Conservation (phyloP, 306 rosid species). For the Prunus padus region DNA sequence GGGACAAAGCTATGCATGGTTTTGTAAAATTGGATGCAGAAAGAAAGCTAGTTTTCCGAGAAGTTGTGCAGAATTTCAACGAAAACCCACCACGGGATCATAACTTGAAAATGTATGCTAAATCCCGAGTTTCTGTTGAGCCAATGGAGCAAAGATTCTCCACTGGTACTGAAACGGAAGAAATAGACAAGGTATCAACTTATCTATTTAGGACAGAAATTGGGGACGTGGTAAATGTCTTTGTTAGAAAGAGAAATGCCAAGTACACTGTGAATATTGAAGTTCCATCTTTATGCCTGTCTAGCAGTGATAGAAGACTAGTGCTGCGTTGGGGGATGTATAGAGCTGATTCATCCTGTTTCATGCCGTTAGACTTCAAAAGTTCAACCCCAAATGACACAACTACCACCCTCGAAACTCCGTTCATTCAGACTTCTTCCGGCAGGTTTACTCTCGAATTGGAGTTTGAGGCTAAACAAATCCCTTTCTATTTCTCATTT, state of each 20-base stretch:
- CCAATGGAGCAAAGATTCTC: conserved; percentile 31
- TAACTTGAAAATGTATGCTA: conserved; percentile 37
- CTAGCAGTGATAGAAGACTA: conserved; percentile 27
- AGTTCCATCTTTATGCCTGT: conserved; percentile 42
- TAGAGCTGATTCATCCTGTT: conserved; percentile 52
- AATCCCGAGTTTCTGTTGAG: conserved; percentile 45
- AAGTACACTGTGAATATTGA: conserved; percentile 57
- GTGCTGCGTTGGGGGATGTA: conserved; percentile 69
- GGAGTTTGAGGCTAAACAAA: conserved; percentile 60
- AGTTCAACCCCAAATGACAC: conserved; percentile 29
- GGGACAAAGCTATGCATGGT: conserved; percentile 16
- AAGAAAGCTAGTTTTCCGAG: conserved; percentile 32
- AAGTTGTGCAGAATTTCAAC: conserved; percentile 12
- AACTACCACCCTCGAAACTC: conserved; percentile 34
- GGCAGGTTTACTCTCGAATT: conserved; percentile 49
- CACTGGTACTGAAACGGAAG: conserved; percentile 34
- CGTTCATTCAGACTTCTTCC: conserved; percentile 31
- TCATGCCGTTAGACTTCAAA: conserved; percentile 27
- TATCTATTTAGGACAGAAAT: conserved; percentile 75
- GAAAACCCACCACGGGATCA: conserved; percentile 22
- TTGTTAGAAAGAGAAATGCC: conserved; percentile 49
- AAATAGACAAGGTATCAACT: conserved; percentile 35
- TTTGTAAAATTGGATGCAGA: conserved; percentile 34
- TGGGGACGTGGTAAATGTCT: conserved; percentile 62
- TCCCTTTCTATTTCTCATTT: conserved; percentile 81